Evolutionary conservation across 202 grass and related monocot species (phyloP).

Genomic region (Musa balbisiana): DNA sequence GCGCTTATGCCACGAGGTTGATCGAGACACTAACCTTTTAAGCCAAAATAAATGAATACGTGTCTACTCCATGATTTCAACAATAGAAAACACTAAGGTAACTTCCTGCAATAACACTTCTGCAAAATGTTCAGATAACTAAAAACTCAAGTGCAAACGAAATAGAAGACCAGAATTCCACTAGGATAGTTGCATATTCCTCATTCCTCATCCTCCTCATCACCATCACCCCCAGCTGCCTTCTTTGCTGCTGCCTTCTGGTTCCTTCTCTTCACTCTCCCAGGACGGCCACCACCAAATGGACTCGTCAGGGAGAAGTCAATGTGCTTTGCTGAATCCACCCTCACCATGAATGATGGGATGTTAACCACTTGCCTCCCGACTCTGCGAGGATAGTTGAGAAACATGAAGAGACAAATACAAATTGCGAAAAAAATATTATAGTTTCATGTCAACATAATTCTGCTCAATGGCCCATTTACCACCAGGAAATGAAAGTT

Average conservation of each 20-base stretch:
- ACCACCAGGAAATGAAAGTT: too few species aligned
- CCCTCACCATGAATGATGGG: constrained; percentile 1
- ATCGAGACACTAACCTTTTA: too few species aligned
- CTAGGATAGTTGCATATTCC: not conserved
- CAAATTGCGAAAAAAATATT: too few species aligned
- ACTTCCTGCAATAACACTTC: not conserved
- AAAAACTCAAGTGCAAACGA: not conserved
- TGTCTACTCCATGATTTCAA: not conserved
- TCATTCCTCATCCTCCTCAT: not conserved
- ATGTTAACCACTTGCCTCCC: constrained; percentile 12
- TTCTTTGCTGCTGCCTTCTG: constrained; percentile 11
- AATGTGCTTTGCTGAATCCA: constrained; percentile 5
- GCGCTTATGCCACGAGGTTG: too few species aligned
- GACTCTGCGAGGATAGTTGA: not conserved
- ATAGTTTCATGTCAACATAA: too few species aligned
- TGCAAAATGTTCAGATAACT: not conserved
- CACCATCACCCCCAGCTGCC: not conserved
- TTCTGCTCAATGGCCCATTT: too few species aligned
- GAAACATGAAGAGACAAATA: not conserved
- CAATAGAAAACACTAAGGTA: not conserved
- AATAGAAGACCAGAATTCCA: not conserved
- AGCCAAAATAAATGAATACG: not conserved
- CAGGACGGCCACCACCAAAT: not conserved
- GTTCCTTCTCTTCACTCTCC: constrained; percentile 1
- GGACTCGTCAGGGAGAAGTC: constrained; percentile 8